Evolutionary conservation across 257 asterid genomes (phyloP), one percentile per base, ranked within the genome.

Genomic region (Solanum etuberosum): DNA sequence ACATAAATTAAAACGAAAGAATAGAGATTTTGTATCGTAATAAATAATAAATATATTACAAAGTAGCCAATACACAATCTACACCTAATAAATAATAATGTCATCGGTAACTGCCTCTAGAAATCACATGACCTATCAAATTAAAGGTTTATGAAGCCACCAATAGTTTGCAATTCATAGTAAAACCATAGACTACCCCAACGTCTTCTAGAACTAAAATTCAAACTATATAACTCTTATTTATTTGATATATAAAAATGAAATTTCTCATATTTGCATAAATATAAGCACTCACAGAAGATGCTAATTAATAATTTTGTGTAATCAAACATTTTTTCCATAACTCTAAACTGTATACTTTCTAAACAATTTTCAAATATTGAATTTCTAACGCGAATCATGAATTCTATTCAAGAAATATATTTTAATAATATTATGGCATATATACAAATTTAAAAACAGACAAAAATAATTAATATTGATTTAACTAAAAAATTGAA

Each of bases 51-150:
- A 54, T 54, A 54, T 54, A 54, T 20, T 54, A 0, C 65, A 54
- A 0, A 20, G 12, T 0, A 0, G 25, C n/a, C 25, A 7, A 57
- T 57, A 57, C 25, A 54, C 25, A 54, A 37, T 38, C 42, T 38
- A 38, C 42, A 7, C 42, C 10, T 38, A 6, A 46, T 46, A 46
- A 46, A 48, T 48, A 48, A 48, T 35, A 35, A 35, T 35, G 38
- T 35, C 7, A 35, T 35, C 1, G 1, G 7, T 35, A 0, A 35
- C 6, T 35, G 38, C 7, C 1, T 5, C 5, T 34, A 34, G 37
- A 34, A 38, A 38, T 7, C 2, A 38, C 8, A 38, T 38, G 3
- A 38, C 9, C 9, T 38, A 38, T 38, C 10, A 38, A 38, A 38
- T 38, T 38, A 8, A 38, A 38, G 10, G 9, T 7, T 3, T 8